Evolutionary conservation across 768 basidiomycete genomes (phyloP).

Genomic region (Serendipita indica): DNA sequence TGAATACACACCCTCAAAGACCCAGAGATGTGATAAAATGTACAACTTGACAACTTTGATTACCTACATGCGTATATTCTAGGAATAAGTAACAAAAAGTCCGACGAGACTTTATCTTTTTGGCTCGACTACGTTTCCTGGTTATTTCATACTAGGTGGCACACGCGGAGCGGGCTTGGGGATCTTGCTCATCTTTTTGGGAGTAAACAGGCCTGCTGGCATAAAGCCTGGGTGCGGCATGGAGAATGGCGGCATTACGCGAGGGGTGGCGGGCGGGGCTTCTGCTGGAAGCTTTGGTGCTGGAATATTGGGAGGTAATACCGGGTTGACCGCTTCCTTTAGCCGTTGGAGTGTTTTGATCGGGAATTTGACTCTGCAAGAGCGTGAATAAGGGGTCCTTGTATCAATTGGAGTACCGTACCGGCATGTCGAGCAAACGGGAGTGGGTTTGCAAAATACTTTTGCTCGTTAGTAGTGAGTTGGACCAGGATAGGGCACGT

Average conservation of each 20-base stretch:
- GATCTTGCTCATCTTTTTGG: neutral
- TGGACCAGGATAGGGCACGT: conserved; percentile 21
- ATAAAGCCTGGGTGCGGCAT: no score
- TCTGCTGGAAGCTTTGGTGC: neutral
- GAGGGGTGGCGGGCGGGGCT: neutral
- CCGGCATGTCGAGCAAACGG: conserved; percentile 91
- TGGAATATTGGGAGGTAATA: neutral
- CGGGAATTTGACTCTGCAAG: conserved; percentile 76
- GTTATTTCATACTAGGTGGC: conserved; percentile 1
- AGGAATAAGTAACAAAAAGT: no score
- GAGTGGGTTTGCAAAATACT: conserved; percentile 92
- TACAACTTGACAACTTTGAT: neutral
- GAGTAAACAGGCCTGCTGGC: neutral
- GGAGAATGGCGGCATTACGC: no score
- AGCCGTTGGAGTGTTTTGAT: conserved; percentile 79
- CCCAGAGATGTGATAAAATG: neutral
- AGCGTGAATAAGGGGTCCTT: neutral
- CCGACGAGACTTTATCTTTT: no score
- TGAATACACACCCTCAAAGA: no score
- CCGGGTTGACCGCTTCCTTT: conserved; percentile 4
- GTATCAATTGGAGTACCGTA: conserved; percentile 25
- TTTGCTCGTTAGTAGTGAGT: conserved; percentile 2
- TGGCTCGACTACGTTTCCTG: no score
- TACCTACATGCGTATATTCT: no score
- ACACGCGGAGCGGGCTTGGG: neutral